Evolutionary conservation across 2,329 filamentous ascomycete species (phyloP).

Genomic region (Alternaria brassicicola): DNA sequence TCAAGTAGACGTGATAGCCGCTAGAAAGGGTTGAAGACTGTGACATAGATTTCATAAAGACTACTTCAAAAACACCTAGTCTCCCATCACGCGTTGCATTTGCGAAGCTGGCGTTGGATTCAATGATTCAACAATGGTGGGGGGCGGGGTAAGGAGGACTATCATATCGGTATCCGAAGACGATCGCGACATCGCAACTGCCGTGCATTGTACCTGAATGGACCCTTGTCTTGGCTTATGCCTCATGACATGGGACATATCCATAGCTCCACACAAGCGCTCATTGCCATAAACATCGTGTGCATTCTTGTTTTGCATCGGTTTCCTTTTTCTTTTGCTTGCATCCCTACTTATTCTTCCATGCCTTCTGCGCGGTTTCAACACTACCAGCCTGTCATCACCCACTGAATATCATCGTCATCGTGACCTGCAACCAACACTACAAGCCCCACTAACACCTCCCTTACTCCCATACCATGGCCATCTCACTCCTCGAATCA

Average conservation of each 20-base stretch:
- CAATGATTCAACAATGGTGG: background rate
- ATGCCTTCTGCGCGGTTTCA: background rate
- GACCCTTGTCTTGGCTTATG: constrained; percentile 10
- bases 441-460: background rate
- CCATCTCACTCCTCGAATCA: constrained; percentile 17
- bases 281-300: background rate
- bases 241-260: constrained; percentile 5
- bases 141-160: constrained; percentile 4
- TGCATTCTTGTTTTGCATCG: background rate
- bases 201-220: constrained; percentile 14
- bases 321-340: background rate
- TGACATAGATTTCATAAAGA: background rate
- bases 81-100: background rate
- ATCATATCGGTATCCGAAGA: constrained; percentile 2
- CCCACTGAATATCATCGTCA: background rate
- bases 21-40: background rate
- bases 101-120: background rate
- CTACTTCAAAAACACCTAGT: background rate
- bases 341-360: background rate
- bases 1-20: constrained; percentile 42
- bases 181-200: constrained; percentile 8
- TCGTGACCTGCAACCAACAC: background rate
- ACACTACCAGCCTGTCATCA: background rate
- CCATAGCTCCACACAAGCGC: background rate
- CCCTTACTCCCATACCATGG: background rate